Conservation (phyloP, 257 asterid species). For the Nicotiana paniculata region DNA sequence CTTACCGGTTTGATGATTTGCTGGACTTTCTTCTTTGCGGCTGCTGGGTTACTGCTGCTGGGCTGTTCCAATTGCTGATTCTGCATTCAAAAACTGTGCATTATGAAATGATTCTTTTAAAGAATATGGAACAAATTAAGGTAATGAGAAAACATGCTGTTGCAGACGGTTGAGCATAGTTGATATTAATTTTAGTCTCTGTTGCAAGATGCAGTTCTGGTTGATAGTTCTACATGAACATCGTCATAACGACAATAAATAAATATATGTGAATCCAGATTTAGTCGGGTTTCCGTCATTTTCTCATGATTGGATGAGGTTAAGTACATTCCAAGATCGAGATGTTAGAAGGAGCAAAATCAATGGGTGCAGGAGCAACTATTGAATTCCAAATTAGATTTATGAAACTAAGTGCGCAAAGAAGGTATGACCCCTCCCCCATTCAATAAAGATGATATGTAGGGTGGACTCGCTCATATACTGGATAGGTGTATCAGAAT, state of each 20-base stretch:
- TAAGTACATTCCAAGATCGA: not conserved
- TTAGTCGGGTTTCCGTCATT: not conserved
- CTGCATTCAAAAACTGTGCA: slow-evolving; percentile 27
- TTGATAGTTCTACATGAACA: not conserved
- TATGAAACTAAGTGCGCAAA: not conserved
- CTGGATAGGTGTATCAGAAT: not conserved
- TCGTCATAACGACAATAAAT: not conserved
- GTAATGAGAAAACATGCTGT: not conserved
- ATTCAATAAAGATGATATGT: not conserved
- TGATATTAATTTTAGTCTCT: not conserved
- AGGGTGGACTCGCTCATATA: not conserved
- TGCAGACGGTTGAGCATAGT: not conserved
- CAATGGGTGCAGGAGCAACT: not conserved
- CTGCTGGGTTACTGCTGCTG: slow-evolving; percentile 27
- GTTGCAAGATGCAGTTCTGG: not conserved
- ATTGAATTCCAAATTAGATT: not conserved
- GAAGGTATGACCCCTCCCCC: not conserved
- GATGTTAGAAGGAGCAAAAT: not conserved
- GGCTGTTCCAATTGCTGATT: slow-evolving; percentile 37
- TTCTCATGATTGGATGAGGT: not conserved
- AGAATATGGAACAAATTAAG: not conserved
- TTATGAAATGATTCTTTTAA: not conserved
- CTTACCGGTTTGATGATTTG: slow-evolving; percentile 46
- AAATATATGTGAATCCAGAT: not conserved
- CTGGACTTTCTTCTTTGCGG: slow-evolving; percentile 36